Base-by-base conservation (phyloP, 2,329 filamentous ascomycete species). In the Trichoderma atrobrunneum region DNA sequence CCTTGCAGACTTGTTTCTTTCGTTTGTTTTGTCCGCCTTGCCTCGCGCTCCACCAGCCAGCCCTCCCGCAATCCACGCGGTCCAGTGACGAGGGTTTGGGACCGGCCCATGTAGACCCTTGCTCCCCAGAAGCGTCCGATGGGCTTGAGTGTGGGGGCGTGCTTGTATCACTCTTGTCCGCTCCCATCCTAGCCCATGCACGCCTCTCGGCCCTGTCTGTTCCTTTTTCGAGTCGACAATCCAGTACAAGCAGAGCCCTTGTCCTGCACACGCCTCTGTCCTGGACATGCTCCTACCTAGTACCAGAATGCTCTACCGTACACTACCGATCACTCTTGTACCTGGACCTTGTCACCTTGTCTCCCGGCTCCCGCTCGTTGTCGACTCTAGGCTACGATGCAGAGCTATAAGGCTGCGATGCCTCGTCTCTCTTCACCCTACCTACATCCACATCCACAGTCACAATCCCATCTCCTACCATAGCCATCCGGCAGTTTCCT, bases 391-490 rank as follows among this genome's bases (percentile, higher is more conserved):
- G 78, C 78, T 78, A 73, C 78, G 72, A 77, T 77, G 75, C 75
- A 67, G 74, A 75, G 71, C 75, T 88, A 88, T 88, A 88, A 88
- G 86, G 86, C 84, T 86, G 78, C 83, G 82, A 87, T 86, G 81
- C 79, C 85, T 84, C 83, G 74, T 77, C 76, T 76, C 76, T 51
- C 28, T 73, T 75, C 73, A 70, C 67, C 74, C 76, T 75, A 75
- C 75, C 73, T 21, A 51, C 43, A 51, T 51, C 43, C 78, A 74
- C 76, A 78, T 76, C 76, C 72, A 74, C 69, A 62, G 61, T 75
- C 74, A 75, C 51, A 60, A 60, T 68, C 70, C 64, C 32, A 68
- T 51, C 64, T 70, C 68, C 65, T 39, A 39, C 76, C 72, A 73
- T 74, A 73, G 56, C 73, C 61, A 61, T 62, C 71, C 71, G 61